A percentile compares a stretch with the other conserved stretches of the same genome.
Conservation (phyloP, 1,139 yeast species). For the Debaryomyces fabryi region DNA sequence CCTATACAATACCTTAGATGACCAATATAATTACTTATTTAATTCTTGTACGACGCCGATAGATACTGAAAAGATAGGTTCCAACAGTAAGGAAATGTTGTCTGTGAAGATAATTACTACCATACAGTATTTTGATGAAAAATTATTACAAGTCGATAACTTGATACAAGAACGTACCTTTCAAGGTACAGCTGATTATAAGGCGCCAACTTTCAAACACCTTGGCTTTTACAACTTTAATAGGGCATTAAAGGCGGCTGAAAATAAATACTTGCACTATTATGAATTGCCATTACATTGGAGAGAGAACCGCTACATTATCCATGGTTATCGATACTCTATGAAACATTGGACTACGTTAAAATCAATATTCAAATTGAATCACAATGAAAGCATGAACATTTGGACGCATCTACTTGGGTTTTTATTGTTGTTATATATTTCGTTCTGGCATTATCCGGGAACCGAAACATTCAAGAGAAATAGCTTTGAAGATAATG, state of each 20-base stretch:
- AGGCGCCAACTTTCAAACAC: constrained; percentile 36
- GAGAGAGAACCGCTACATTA: constrained; percentile 88
- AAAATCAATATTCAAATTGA: constrained; percentile 53
- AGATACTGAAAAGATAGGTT: constrained; percentile 17
- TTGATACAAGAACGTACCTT: constrained; percentile 44
- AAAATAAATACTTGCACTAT: constrained; percentile 61
- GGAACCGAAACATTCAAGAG: constrained; percentile 40
- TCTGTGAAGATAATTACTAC: constrained; percentile 53
- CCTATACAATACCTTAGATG: constrained; percentile 54
- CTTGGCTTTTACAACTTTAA: constrained; percentile 62
- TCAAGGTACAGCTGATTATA: constrained; percentile 32
- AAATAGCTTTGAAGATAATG: constrained; percentile 50
- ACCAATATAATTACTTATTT: constrained; percentile 55
- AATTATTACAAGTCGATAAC: constrained; percentile 53
- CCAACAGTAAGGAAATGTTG: constrained; percentile 35
- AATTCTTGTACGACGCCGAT: constrained; percentile 18
- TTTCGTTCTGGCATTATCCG: constrained; percentile 68
- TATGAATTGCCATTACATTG: constrained; percentile 90
- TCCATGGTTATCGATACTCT: constrained; percentile 84
- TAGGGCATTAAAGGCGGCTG: constrained; percentile 59
- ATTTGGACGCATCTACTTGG: constrained; percentile 93
- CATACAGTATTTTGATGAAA: constrained; percentile 58
- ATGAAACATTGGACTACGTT: constrained; percentile 63
- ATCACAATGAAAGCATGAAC: constrained; percentile 88
- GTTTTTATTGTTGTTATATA: constrained; percentile 55